Base-by-base conservation (phyloP, 257 asterid species). In the Coffea eugenioides region DNA sequence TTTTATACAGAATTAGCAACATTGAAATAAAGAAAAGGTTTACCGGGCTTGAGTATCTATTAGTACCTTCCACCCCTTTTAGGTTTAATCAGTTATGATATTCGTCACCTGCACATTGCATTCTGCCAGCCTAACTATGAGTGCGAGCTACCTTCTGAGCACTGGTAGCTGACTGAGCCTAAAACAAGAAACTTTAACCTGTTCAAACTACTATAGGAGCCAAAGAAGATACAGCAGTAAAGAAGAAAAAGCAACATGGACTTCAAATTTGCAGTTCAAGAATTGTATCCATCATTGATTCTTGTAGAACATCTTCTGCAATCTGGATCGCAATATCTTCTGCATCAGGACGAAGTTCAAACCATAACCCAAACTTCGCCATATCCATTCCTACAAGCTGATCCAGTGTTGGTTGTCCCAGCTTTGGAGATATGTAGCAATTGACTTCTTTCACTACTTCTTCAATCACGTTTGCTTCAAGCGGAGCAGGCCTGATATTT, bases 231-330 rank as follows among this genome's bases (percentile, higher is more conserved):
- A 16, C 45, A 74, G 31, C 25, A 21, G 23, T 7, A 21, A 51
- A 67, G 68, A n/a, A 62, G 68, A 20, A 77, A 21, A 48, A 51
- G 57, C 25, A 49, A 78, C 69, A 78, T 67, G 59, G 65, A 64
- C 76, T 82, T 85, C 86, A 88, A 41, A 59, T 62, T 43, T 80
- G 81, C 71, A 82, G 79, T 82, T 88, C 90, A 27, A 86, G 76
- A 71, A 91, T 79, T 43, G 84, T 72, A 71, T 87, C 91, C 78
- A 86, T 56, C 62, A 95, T 76, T 45, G 85, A 89, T 62, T 90
- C 97, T 82, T 88, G 91, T 59, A 92, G 73, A 74, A 93, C 75
- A 52, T 85, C 91, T 69, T 92, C 97, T 25, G 97, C 86, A 79
- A 93, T 78, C 59, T 88, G 89, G 56, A 13, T 64, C 79, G 78